These are phyloP conservation scores for Solanum hybrid DNA, from an alignment of 305 asterid genomes.

Conservation along the genomic window DNA sequence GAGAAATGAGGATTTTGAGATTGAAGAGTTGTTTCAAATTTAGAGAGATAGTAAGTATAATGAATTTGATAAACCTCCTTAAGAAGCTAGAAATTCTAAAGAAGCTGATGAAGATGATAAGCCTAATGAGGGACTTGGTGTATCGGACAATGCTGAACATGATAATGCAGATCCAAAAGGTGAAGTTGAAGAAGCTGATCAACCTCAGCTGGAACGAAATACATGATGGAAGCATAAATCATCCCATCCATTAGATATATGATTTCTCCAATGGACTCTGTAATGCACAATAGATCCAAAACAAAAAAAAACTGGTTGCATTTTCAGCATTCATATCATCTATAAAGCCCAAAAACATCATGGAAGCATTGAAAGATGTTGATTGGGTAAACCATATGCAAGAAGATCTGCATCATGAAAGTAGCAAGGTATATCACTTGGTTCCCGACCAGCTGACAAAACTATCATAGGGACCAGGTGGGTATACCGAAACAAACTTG, in stretches of 20 bases:
- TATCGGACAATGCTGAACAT: background rate
- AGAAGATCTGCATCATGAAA: background rate
- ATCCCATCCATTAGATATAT: background rate
- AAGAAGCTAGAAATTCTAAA: background rate
- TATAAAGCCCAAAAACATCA: background rate
- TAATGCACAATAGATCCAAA: background rate
- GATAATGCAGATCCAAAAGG: background rate
- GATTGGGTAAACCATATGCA: background rate
- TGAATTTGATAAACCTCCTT: background rate
- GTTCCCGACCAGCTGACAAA: background rate
- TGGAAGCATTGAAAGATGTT: background rate
- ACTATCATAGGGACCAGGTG: background rate
- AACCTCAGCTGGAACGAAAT: background rate
- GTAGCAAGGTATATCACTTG: background rate
- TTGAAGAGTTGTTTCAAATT: background rate
- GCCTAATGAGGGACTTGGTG: background rate
- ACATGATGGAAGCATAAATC: background rate
- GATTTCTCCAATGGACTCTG: background rate
- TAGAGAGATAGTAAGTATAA: background rate
- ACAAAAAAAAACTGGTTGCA: background rate
- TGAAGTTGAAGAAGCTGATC: background rate
- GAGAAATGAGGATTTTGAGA: background rate
- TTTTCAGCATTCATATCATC: background rate
- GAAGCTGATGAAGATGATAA: background rate
- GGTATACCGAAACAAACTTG: background rate